Conservation (phyloP, 257 asterid genomes). For the Solanum verrucosum region DNA sequence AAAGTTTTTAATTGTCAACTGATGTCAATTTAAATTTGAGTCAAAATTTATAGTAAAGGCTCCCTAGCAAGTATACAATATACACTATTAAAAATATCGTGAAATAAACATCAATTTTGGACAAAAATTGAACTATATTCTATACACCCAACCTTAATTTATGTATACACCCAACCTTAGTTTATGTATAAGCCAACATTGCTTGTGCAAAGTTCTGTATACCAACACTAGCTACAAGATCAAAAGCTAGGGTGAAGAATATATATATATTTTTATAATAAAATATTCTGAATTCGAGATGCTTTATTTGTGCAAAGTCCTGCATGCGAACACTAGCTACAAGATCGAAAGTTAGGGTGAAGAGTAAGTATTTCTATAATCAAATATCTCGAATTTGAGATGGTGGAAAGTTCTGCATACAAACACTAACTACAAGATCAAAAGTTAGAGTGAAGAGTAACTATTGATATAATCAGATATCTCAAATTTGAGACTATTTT, state of each 20-base stretch:
- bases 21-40: not conserved
- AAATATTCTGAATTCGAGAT: not conserved
- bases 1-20: not conserved
- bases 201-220: not conserved
- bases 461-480: too few species aligned
- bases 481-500: too few species aligned
- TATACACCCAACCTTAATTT: too few species aligned
- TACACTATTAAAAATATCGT: not conserved
- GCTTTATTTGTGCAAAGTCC: not conserved
- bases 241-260: not conserved
- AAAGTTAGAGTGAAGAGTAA: too few species aligned
- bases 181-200: not conserved
- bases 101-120: not conserved
- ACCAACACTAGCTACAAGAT: not conserved
- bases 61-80: not conserved
- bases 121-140: not conserved
- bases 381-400: not conserved
- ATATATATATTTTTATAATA: not conserved
- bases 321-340: not conserved
- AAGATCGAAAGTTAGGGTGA: not conserved
- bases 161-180: not conserved
- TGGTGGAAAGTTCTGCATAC: too few species aligned
- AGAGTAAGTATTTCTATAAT: not conserved
- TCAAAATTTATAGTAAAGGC: not conserved
- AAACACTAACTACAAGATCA: too few species aligned